Base-by-base conservation (phyloP, 768 basidiomycete genomes). In the Amanita polypyramis region DNA sequence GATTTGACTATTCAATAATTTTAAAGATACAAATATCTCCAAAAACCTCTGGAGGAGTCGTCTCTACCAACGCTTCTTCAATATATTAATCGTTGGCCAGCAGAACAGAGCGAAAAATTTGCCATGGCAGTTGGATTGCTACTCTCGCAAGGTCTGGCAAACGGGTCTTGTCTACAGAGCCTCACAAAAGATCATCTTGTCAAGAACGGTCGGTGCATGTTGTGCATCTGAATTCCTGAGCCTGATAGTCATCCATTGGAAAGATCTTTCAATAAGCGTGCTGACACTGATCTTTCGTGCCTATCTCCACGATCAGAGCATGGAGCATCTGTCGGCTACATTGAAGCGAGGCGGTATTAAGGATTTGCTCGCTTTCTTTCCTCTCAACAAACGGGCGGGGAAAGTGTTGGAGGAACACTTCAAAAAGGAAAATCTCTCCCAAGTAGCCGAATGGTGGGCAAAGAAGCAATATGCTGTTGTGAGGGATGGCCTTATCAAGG, bases 21-120 rank as follows among this genome's bases (percentile, higher is more conserved):
- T 32, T 50, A 41, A 60, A 95, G 93, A 69, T 98, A 97, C 76
- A 97, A 97, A 68, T 99, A 98, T 75, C 88, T 99, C 58, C 95
- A 97, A 67, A 92, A 85, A 66, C 92, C 95, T 37, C 81, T 99
- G 41, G 95, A 97, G 65, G 85, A 82, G 62, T 50, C 49, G 10
- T 37, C 49, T 3, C 19, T 50, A 25, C 49, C 43, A 3, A 50
- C 43, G 14, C 49, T 45, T 19, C 20, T 99, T 51, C 93, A 97
- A 66, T 91, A 92, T 60, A 80, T 84, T 61, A 79, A 89, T 60
- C 85, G 85, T 59, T 97, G 92, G 91, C 65, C 80, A 2, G 62
- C 75, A 4, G 72, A 69, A 12, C 81, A 88, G 68, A 79, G 82
- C 52, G 84, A 91, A 60, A 95, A 93, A 68, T 72, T 98, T 45